phyloP scores from a whole-genome alignment of 164 flowering plant genomes.

The Macadamia integrifolia region DNA sequence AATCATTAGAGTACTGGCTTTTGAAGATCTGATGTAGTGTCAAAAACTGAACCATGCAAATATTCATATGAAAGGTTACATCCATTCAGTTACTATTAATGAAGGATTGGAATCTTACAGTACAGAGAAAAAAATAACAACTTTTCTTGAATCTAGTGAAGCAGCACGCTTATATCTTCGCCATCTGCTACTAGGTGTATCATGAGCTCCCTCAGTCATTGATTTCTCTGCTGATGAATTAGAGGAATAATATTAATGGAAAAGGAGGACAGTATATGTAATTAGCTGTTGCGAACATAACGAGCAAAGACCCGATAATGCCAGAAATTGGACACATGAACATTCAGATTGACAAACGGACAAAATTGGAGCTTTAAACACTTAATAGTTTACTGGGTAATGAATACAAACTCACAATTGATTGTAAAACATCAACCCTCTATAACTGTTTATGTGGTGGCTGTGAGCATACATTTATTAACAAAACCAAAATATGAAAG shows the following conservation, averaged over 20 bases:
- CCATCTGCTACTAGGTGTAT: conserved; percentile 41
- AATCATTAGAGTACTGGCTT: too few relatives aligned
- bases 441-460: too few relatives aligned
- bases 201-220: conserved; percentile 33
- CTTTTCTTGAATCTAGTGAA: conserved; percentile 65
- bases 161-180: conserved; percentile 61
- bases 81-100: not conserved
- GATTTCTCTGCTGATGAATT: conserved; percentile 34
- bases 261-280: not conserved
- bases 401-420: too few relatives aligned
- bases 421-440: too few relatives aligned
- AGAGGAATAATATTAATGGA: not conserved
- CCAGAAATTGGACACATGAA: not conserved
- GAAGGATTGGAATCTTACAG: conserved; percentile 43
- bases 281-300: not conserved
- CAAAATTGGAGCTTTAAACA: not conserved
- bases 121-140: conserved; percentile 65
- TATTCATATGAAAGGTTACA: too few relatives aligned
- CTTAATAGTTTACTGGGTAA: too few relatives aligned
- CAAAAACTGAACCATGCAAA: not conserved
- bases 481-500: too few relatives aligned
- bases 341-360: not conserved
- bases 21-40: too few relatives aligned
- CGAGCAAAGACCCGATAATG: not conserved
- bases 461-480: too few relatives aligned